A percentile compares a stretch with the other conserved stretches of the same genome.
These are phyloP conservation scores for Neonectria neomacrospora DNA, from an alignment of 2,329 filamentous ascomycete species.

Conservation along the genomic window DNA sequence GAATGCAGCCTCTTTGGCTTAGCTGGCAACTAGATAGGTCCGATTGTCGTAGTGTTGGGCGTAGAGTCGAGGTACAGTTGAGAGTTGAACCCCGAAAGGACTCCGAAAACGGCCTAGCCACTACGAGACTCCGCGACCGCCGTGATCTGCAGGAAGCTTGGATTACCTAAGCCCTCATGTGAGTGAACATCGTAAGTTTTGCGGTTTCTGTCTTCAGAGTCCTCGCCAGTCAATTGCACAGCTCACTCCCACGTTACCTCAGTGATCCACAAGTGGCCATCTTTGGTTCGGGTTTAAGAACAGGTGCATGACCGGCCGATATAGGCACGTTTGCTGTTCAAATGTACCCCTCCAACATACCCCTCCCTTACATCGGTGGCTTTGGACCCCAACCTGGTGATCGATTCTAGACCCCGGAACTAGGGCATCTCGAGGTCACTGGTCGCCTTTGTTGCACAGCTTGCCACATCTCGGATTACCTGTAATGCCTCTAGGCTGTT, in stretches of 20 bases:
- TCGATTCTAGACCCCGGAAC: background rate
- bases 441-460: background rate
- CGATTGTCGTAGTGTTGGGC: background rate
- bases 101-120: constrained; percentile 36
- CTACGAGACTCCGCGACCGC: constrained; percentile 30
- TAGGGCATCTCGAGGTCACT: too few relatives aligned
- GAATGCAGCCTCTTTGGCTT: background rate
- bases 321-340: background rate
- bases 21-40: too few relatives aligned
- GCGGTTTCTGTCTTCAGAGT: background rate
- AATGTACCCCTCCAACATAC: background rate
- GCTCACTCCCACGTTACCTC: background rate
- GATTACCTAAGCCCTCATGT: constrained; percentile 37
- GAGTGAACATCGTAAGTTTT: background rate
- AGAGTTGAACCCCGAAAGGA: constrained; percentile 9
- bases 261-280: background rate
- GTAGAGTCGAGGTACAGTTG: constrained; percentile 10
- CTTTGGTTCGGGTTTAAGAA: background rate
- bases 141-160: constrained; percentile 19
- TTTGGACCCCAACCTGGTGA: background rate
- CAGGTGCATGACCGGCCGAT: background rate
- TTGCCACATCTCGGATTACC: background rate
- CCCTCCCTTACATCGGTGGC: background rate
- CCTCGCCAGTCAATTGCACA: too few relatives aligned
- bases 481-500: background rate